phyloP scores from a whole-genome alignment of 768 basidiomycete species.

The Boletellus emodensis region DNA sequence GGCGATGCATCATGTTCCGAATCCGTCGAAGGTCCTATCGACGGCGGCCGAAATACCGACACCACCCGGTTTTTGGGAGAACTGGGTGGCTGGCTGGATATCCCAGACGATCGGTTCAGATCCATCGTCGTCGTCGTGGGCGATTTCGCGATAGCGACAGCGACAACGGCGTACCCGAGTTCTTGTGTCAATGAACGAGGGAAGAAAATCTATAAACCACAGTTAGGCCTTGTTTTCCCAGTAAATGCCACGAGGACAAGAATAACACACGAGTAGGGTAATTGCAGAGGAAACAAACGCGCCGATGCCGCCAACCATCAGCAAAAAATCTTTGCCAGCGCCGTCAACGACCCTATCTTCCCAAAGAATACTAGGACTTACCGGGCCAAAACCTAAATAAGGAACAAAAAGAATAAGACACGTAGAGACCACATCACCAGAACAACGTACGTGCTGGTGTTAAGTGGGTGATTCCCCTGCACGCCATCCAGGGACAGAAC shows the following conservation, averaged over 20 bases:
- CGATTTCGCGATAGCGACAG: conserved; percentile 29
- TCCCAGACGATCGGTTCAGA: conserved; percentile 11
- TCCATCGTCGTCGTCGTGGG: conserved; percentile 24
- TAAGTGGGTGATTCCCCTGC: conserved; percentile 44
- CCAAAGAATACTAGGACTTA: conserved; percentile 28
- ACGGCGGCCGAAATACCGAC: conserved; percentile 19
- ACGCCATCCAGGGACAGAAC: conserved; percentile 65
- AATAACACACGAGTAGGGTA: conserved; percentile 61
- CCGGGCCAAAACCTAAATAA: conserved; percentile 54
- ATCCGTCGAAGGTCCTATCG: conserved; percentile 17
- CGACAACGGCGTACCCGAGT: conserved; percentile 49
- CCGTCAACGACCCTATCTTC: background rate
- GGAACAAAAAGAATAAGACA: background rate
- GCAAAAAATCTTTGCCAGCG: conserved; percentile 51
- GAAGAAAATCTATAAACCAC: conserved; percentile 59
- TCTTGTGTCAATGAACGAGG: conserved; percentile 68
- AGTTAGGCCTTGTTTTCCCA: background rate
- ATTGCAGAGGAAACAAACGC: conserved; percentile 78
- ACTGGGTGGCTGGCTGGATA: conserved; percentile 6
- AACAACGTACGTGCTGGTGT: conserved; percentile 51
- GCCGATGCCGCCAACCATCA: conserved; percentile 70
- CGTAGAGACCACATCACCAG: background rate
- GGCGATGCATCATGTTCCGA: conserved; percentile 33
- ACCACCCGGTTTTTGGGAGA: conserved; percentile 25
- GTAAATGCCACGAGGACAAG: background rate